phyloP scores from a whole-genome alignment of 306 rosid species.

The Pyrus pyrifolia region DNA sequence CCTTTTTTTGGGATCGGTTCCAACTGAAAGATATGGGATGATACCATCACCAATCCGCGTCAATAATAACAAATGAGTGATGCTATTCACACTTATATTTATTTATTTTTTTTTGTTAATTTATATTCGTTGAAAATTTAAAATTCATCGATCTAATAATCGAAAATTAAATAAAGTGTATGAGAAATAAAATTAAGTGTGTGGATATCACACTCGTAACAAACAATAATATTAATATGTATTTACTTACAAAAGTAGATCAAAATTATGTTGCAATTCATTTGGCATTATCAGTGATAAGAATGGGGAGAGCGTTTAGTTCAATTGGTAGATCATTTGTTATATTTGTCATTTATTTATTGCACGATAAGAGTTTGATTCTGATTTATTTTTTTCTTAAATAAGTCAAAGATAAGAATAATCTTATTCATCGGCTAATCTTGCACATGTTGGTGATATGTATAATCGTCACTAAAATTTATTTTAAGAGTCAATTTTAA shows the following conservation, averaged over 20 bases:
- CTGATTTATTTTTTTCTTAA: background rate
- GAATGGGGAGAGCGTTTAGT: too few species aligned
- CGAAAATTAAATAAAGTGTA: too few species aligned
- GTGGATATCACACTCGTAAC: too few species aligned
- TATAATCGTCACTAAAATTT: too few species aligned
- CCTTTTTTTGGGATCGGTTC: background rate
- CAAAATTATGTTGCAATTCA: conserved; percentile 5
- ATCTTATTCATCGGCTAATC: background rate
- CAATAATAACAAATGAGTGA: background rate
- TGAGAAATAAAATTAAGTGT: too few species aligned
- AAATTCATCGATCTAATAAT: too few species aligned
- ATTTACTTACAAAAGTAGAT: background rate
- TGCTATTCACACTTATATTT: too few species aligned
- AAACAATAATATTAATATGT: background rate
- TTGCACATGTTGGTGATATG: fast-evolving
- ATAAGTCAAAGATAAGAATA: background rate
- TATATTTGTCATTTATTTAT: background rate
- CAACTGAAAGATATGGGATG: background rate
- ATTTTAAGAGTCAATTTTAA: background rate
- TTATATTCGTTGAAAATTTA: too few species aligned
- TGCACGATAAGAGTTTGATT: background rate
- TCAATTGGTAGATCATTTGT: background rate
- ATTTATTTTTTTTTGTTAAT: too few species aligned
- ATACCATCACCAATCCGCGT: background rate
- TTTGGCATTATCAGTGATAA: background rate